phyloP scores from a whole-genome alignment of 208 protist species.

The Wallacemonas rigidus region DNA sequence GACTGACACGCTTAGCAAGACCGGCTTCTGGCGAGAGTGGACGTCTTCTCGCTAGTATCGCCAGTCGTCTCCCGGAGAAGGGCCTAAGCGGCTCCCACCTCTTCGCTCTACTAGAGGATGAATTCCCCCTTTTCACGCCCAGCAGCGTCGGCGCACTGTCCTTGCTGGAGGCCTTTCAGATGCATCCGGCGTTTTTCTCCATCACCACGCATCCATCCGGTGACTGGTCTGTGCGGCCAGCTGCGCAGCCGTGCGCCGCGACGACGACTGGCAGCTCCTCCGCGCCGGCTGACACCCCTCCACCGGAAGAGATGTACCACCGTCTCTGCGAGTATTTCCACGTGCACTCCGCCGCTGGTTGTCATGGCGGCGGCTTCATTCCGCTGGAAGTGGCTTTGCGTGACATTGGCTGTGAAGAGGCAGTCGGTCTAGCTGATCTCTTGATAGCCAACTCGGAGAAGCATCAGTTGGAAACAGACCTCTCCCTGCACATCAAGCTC shows the following conservation, averaged over 20 bases:
- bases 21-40: too few species aligned
- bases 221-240: conserved; percentile 39
- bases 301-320: background rate
- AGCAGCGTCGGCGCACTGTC: conserved; percentile 39
- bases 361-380: conserved; percentile 27
- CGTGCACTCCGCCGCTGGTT: background rate
- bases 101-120: conserved; percentile 60
- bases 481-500: conserved; percentile 47
- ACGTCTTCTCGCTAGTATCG: conserved; percentile 21
- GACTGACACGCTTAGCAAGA: background rate
- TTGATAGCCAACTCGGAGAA: conserved; percentile 19
- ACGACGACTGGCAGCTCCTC: background rate
- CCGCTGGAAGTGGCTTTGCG: conserved; percentile 44
- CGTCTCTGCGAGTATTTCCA: background rate
- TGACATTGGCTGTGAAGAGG: conserved; percentile 18
- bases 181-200: conserved; percentile 42
- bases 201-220: conserved; percentile 25
- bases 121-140: conserved; percentile 55
- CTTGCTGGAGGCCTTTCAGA: conserved; percentile 56
- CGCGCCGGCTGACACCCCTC: background rate
- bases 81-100: conserved; percentile 57
- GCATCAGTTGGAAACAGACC: conserved; percentile 44
- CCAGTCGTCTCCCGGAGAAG: conserved; percentile 36
- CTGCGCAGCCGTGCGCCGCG: background rate
- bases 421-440: conserved; percentile 34